phyloP scores from a whole-genome alignment of 176 grass and related monocot genomes.

The Canna indica region DNA sequence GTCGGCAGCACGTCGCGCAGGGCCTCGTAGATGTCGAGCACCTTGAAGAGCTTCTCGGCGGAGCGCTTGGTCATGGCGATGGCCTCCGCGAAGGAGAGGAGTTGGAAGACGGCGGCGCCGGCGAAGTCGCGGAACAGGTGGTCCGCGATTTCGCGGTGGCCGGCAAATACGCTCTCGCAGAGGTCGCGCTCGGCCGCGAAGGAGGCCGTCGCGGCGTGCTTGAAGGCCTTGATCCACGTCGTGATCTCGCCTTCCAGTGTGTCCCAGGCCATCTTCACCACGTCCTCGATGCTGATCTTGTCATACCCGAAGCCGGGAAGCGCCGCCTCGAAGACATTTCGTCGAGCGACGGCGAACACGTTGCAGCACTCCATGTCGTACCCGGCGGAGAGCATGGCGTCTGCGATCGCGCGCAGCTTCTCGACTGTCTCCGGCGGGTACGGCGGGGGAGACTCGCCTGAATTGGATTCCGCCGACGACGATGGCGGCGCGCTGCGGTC shows the following conservation, averaged over 20 bases:
- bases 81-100: conserved; percentile 77
- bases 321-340: conserved; percentile 8
- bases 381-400: conserved; percentile 5
- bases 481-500: conserved; percentile 28
- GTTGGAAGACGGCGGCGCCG: conserved; percentile 31
- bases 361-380: conserved; percentile 16
- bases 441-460: conserved; percentile 6
- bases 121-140: conserved; percentile 41
- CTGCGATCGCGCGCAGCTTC: neutral
- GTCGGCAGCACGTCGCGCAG: conserved; percentile 38
- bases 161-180: conserved; percentile 42
- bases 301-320: conserved; percentile 8
- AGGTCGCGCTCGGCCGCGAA: conserved; percentile 54
- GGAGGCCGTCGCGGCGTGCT: conserved; percentile 21
- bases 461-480: neutral
- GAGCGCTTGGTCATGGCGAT: conserved; percentile 59
- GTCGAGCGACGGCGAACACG: conserved; percentile 6
- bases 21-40: conserved; percentile 89
- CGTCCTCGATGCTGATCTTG: conserved; percentile 13
- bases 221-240: conserved; percentile 64
- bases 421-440: conserved; percentile 42
- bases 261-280: conserved; percentile 9
- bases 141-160: neutral
- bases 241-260: conserved; percentile 11
- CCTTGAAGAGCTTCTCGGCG: conserved; percentile 85